Conservation (phyloP, 495 filamentous ascomycete species). For the Friedmanniomyces endolithicus region DNA sequence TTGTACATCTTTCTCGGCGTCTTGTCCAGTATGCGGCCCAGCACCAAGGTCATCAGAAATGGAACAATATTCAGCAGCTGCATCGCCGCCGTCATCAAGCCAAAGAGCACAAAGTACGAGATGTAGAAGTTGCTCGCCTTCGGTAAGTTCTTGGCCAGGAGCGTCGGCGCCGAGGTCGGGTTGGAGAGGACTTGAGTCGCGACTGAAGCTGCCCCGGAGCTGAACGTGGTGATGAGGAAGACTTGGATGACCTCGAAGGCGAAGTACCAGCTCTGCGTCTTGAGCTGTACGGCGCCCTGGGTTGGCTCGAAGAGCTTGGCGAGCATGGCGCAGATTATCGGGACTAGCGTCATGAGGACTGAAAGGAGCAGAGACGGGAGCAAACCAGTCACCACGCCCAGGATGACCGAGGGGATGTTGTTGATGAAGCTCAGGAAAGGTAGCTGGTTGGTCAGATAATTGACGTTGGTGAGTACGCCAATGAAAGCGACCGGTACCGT, state of each 20-base stretch:
- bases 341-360: slow-evolving; percentile 77
- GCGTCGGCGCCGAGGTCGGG: slow-evolving; percentile 44
- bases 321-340: slow-evolving; percentile 65
- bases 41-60: slow-evolving; percentile 58
- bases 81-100: slow-evolving; percentile 62
- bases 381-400: slow-evolving; percentile 74
- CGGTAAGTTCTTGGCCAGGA: slow-evolving; percentile 69
- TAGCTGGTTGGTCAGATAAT: slow-evolving; percentile 44
- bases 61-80: slow-evolving; percentile 65
- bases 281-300: slow-evolving; percentile 63
- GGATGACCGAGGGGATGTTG: slow-evolving; percentile 51
- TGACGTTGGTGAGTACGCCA: slow-evolving; percentile 75
- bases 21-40: slow-evolving; percentile 55
- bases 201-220: slow-evolving; percentile 60
- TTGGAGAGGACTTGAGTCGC: slow-evolving; percentile 47
- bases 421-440: slow-evolving; percentile 59
- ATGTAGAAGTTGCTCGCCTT: slow-evolving; percentile 87
- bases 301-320: slow-evolving; percentile 68
- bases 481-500: slow-evolving; percentile 81
- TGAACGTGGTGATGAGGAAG: slow-evolving; percentile 76
- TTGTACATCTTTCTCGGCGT: slow-evolving; percentile 65
- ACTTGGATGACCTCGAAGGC: slow-evolving; percentile 92
- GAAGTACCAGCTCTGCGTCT: slow-evolving; percentile 84
- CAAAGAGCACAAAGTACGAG: slow-evolving; percentile 86
- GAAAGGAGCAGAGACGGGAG: slow-evolving; percentile 67